Evolutionary conservation across 208 protist genomes (phyloP).

Genomic region (Trypanosoma theileri): DNA sequence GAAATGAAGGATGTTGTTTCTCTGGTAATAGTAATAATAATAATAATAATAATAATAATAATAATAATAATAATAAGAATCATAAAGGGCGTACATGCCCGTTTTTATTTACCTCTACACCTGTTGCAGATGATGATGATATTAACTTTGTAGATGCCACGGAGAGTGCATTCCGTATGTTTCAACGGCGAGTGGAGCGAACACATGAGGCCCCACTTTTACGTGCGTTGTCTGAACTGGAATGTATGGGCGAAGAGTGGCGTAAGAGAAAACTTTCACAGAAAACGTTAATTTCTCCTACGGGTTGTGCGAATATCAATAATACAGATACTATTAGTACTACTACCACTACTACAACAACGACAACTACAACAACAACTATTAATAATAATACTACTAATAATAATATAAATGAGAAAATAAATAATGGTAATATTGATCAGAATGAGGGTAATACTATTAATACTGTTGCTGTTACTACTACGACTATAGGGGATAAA

Average conservation of each 20-base stretch:
- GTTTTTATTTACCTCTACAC: background rate
- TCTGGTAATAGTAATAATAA: no score
- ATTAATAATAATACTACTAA: no score
- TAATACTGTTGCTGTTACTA: no score
- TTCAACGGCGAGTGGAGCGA: conserved; percentile 33
- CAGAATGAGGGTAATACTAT: no score
- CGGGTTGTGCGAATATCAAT: no score
- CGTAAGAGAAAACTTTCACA: background rate
- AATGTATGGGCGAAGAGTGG: conserved; percentile 25
- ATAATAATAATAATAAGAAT: background rate
- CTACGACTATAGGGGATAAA: no score
- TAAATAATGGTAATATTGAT: background rate
- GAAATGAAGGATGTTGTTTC: no score
- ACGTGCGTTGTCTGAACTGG: conserved; percentile 36
- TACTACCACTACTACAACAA: no score
- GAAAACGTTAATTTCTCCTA: no score
- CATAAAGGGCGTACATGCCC: background rate
- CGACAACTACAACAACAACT: no score
- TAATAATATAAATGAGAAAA: background rate
- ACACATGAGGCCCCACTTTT: conserved; percentile 46
- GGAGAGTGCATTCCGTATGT: conserved; percentile 45
- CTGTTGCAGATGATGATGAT: conserved; percentile 34
- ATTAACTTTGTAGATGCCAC: conserved; percentile 53
- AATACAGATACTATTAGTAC: no score
- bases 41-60: no score